Evolutionary conservation across 2,329 filamentous ascomycete genomes (phyloP).

Genomic region (Xylaria multiplex): DNA sequence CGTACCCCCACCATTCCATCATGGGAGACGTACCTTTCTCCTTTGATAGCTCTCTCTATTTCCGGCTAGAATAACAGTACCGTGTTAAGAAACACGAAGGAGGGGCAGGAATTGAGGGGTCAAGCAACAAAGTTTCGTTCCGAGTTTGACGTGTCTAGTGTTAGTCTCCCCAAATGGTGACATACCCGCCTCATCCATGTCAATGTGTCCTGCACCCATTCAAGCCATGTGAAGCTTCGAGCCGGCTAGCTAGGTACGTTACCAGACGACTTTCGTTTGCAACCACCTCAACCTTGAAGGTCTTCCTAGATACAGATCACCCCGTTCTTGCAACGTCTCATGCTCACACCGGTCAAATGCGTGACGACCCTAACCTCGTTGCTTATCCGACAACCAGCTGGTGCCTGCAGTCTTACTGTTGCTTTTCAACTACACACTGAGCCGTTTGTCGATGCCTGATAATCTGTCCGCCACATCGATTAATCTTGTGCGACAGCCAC

Average conservation of each 20-base stretch:
- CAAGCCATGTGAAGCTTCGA: conserved; percentile 34
- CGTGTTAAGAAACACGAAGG: conserved; percentile 27
- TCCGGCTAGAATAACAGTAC: conserved; percentile 14
- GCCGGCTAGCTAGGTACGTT: conserved; percentile 29
- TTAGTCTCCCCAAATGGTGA: conserved; percentile 30
- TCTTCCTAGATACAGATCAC: conserved; percentile 13
- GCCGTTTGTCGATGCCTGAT: conserved; percentile 24
- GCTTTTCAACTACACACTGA: conserved; percentile 24
- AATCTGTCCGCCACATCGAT: conserved; percentile 20
- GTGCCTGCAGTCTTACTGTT: conserved; percentile 16
- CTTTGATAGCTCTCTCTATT: neutral
- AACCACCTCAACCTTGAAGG: conserved; percentile 17
- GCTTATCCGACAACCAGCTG: conserved; percentile 20
- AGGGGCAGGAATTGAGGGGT: conserved; percentile 32
- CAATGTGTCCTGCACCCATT: conserved; percentile 33
- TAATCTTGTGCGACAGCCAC: conserved; percentile 21
- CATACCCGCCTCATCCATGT: conserved; percentile 37
- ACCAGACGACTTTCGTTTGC: conserved; percentile 23
- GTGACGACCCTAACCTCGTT: conserved; percentile 26
- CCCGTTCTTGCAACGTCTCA: conserved; percentile 22
- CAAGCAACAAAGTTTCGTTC: conserved; percentile 38
- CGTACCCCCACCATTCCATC: neutral
- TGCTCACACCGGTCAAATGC: conserved; percentile 20
- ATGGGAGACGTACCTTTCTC: neutral
- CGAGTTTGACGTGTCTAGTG: conserved; percentile 37